phyloP scores from a whole-genome alignment of 805 yeast species.

The Kazachstania bromeliacearum region DNA sequence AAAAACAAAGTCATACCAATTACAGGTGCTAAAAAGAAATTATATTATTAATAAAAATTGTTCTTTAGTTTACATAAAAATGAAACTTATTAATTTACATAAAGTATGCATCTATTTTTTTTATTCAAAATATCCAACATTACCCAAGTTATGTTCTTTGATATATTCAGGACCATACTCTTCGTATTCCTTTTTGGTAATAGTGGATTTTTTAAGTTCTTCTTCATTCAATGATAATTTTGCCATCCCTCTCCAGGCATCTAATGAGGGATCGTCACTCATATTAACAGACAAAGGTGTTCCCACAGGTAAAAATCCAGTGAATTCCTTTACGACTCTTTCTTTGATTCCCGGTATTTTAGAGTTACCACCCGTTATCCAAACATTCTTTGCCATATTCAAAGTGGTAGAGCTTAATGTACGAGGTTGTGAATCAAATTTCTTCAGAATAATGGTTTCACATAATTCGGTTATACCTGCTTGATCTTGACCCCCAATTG shows the following conservation, averaged over 20 bases:
- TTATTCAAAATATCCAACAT: constrained; percentile 28
- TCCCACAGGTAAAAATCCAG: constrained; percentile 59
- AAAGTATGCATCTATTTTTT: too few relatives aligned
- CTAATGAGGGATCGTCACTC: constrained; percentile 62
- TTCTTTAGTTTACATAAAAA: too few relatives aligned
- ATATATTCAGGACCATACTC: constrained; percentile 87
- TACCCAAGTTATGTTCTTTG: constrained; percentile 77
- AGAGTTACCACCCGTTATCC: constrained; percentile 82
- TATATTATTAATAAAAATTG: too few relatives aligned
- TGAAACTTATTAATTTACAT: too few relatives aligned
- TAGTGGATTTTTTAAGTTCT: constrained; percentile 35
- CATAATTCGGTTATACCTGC: constrained; percentile 82
- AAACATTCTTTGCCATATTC: constrained; percentile 45
- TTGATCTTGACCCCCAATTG: constrained; percentile 90
- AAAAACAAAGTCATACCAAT: constrained; percentile 1
- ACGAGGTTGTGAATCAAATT: constrained; percentile 49
- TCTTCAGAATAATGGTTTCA: constrained; percentile 52
- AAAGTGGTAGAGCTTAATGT: constrained; percentile 28
- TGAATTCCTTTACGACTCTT: constrained; percentile 63
- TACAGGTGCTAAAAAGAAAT: too few relatives aligned
- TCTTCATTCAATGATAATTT: constrained; percentile 53
- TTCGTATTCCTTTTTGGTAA: constrained; percentile 66
- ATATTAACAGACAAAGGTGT: constrained; percentile 49
- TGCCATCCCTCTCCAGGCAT: constrained; percentile 94
- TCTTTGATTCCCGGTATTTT: constrained; percentile 53